Conservation (phyloP, 2,329 filamentous ascomycete species). For the Capronia coronata region DNA sequence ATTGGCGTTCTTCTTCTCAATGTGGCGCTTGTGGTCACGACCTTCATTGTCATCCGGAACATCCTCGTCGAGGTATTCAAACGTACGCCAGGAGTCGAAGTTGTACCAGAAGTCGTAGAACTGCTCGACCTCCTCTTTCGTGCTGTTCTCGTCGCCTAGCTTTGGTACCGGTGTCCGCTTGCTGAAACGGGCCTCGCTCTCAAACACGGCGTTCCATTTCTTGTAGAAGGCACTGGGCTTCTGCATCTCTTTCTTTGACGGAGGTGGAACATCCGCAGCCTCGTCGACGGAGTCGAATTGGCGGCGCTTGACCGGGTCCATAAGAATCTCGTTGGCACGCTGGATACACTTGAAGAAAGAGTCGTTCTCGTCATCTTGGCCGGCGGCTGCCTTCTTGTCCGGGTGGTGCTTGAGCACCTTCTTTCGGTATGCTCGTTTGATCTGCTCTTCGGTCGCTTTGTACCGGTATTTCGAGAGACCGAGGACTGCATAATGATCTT, state of each 20-base stretch:
- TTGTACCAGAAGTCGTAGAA: conserved; percentile 99
- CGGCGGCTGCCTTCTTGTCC: conserved; percentile 93
- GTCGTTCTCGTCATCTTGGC: conserved; percentile 76
- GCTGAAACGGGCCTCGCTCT: conserved; percentile 87
- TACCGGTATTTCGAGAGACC: conserved; percentile 87
- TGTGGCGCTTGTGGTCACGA: conserved; percentile 96
- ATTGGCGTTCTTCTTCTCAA: conserved; percentile 97
- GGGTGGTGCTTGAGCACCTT: conserved; percentile 99
- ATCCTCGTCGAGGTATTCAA: conserved; percentile 98
- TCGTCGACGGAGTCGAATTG: conserved; percentile 98
- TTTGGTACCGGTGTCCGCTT: conserved; percentile 80
- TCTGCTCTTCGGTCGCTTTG: conserved; percentile 92
- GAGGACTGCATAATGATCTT: conserved; percentile 97
- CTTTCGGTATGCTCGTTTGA: conserved; percentile 98
- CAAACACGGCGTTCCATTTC: conserved; percentile 84
- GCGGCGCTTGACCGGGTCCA: conserved; percentile 83
- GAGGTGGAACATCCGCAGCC: conserved; percentile 83
- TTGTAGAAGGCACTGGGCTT: conserved; percentile 86
- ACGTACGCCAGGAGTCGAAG: conserved; percentile 95
- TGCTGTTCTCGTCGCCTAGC: conserved; percentile 76
- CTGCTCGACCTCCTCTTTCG: conserved; percentile 80
- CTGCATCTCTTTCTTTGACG: conserved; percentile 79
- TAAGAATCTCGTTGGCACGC: conserved; percentile 88
- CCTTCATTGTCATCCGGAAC: conserved; percentile 98
- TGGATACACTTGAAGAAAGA: conserved; percentile 99